Conservation (phyloP, 495 filamentous ascomycete genomes). For the Podospora appendiculata region DNA sequence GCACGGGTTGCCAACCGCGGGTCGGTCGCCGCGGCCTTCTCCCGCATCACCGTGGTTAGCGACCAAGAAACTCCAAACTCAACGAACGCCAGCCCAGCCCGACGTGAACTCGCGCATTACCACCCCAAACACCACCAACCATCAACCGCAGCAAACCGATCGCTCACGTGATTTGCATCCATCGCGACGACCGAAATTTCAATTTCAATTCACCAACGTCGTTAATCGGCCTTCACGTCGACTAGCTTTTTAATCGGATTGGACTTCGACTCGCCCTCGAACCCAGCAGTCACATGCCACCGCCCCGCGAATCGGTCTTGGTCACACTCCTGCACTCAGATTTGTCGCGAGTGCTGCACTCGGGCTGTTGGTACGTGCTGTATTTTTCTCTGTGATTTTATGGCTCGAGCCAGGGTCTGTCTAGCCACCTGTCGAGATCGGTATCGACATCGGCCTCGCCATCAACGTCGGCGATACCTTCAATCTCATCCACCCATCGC, state of each 20-base stretch:
- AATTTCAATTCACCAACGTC: slow-evolving; percentile 6
- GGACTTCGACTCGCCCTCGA: too few species aligned
- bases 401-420: too few species aligned
- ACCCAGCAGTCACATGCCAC: background rate
- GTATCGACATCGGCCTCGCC: too few species aligned
- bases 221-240: background rate
- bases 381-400: too few species aligned
- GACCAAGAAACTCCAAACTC: too few species aligned
- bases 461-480: too few species aligned
- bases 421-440: too few species aligned
- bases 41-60: too few species aligned
- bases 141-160: slow-evolving; percentile 10
- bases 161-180: slow-evolving; percentile 29
- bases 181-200: slow-evolving; percentile 26
- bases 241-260: too few species aligned
- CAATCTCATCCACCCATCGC: background rate
- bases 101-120: background rate
- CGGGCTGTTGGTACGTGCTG: slow-evolving; percentile 19
- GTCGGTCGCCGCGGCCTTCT: too few species aligned
- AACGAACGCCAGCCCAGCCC: background rate
- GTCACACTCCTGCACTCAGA: background rate
- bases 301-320: background rate
- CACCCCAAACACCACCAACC: background rate
- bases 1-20: too few species aligned
- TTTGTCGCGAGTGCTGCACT: slow-evolving; percentile 11